Evolutionary conservation across 495 filamentous ascomycete genomes (phyloP).

Genomic region (Amphirosellinia nigrospora): DNA sequence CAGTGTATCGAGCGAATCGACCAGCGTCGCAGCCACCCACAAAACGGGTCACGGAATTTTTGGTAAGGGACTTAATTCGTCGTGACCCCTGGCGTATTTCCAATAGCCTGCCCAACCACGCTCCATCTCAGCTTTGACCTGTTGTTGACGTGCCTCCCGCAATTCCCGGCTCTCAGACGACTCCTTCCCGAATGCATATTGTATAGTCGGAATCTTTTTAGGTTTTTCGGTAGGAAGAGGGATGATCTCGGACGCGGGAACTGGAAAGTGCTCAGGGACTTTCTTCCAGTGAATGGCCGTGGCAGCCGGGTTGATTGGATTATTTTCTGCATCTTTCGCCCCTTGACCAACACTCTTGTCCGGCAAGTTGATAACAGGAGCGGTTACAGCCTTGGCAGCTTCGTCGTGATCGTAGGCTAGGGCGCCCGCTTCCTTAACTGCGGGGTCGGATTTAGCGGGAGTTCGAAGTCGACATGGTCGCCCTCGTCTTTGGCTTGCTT

Average conservation of each 20-base stretch:
- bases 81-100: conserved; percentile 79
- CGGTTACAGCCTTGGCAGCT: conserved; percentile 37
- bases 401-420: conserved; percentile 52
- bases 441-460: neutral
- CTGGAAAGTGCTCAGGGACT: conserved; percentile 73
- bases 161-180: conserved; percentile 62
- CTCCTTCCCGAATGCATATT: conserved; percentile 72
- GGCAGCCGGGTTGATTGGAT: conserved; percentile 32
- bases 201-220: conserved; percentile 75
- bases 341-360: conserved; percentile 41
- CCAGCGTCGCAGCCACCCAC: conserved; percentile 91
- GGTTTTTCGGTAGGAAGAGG: conserved; percentile 73
- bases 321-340: conserved; percentile 28
- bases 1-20: conserved; percentile 90
- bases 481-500: conserved; percentile 25
- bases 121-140: conserved; percentile 77
- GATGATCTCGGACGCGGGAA: conserved; percentile 72
- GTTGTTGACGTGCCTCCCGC: conserved; percentile 66
- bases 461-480: conserved; percentile 25
- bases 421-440: conserved; percentile 36
- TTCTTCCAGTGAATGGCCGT: conserved; percentile 69
- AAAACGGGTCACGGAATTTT: conserved; percentile 75
- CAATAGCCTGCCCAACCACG: conserved; percentile 87
- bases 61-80: conserved; percentile 78
- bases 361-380: conserved; percentile 44